Conservation (phyloP, 306 rosid genomes). For the Quercus ilex region DNA sequence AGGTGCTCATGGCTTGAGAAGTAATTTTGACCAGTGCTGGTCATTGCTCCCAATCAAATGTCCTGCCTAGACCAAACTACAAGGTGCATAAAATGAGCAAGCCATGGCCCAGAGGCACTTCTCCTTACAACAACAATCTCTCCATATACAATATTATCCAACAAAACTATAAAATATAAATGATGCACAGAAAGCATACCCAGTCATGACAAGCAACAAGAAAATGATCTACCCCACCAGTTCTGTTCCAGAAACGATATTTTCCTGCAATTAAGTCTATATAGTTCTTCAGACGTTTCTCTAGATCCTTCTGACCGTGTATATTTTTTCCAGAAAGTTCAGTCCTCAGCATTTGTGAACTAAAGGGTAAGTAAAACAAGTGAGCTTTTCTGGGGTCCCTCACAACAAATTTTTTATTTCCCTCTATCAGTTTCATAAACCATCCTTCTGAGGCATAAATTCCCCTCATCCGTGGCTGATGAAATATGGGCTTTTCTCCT, state of each 20-base stretch:
- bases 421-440: constrained; percentile 85
- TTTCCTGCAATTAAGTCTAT: constrained; percentile 55
- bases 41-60: neutral
- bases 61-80: neutral
- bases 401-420: constrained; percentile 54
- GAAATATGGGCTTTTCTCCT: constrained; percentile 82
- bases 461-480: constrained; percentile 80
- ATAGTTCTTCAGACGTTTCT: constrained; percentile 57
- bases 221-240: constrained; percentile 86
- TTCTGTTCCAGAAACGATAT: constrained; percentile 81
- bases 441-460: constrained; percentile 93
- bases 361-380: constrained; percentile 79
- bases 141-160: neutral
- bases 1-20: neutral
- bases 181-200: constrained; percentile 40
- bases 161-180: constrained; percentile 3
- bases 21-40: neutral
- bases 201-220: constrained; percentile 95
- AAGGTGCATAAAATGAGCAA: neutral
- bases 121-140: neutral
- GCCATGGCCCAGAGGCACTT: neutral
- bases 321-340: constrained; percentile 37
- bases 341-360: constrained; percentile 57
- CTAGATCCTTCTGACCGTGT: constrained; percentile 31
- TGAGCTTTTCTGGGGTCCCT: constrained; percentile 78